Conservation (phyloP, 177 flowering plant genomes). For the Telopea speciosissima region DNA sequence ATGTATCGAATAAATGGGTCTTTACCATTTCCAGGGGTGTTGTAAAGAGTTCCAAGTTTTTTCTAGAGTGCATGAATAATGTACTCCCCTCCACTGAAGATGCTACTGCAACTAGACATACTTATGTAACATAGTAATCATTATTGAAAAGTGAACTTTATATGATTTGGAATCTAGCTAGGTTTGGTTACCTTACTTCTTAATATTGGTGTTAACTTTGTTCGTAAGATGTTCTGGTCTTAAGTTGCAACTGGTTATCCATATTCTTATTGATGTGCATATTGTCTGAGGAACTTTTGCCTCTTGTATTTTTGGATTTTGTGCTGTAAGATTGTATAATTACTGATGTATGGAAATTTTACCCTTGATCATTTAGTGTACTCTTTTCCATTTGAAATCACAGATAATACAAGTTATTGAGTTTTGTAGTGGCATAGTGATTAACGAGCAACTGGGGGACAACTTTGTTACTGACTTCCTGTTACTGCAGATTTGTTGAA, state of each 20-base stretch:
- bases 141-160: no score
- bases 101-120: no score
- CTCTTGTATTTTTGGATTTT: not conserved
- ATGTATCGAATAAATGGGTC: no score
- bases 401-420: not conserved
- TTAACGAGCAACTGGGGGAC: not conserved
- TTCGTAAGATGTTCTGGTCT: not conserved
- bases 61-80: not conserved
- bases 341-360: not conserved
- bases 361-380: not conserved
- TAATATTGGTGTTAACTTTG: not conserved
- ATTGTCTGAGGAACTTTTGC: not conserved
- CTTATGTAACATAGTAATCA: no score
- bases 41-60: not conserved
- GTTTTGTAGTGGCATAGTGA: not conserved
- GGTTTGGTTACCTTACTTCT: not conserved
- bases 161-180: not conserved
- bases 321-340: not conserved
- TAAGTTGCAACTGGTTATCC: not conserved
- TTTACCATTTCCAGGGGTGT: not conserved
- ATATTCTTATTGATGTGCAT: not conserved
- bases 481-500: constrained; percentile 83
- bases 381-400: not conserved
- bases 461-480: constrained; percentile 11
- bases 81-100: not conserved